Percentiles rank a stretch among this genome's conserved stretches.
Evolutionary conservation across 83 land plant genomes (phyloP).

Genomic region (Thuja plicata): DNA sequence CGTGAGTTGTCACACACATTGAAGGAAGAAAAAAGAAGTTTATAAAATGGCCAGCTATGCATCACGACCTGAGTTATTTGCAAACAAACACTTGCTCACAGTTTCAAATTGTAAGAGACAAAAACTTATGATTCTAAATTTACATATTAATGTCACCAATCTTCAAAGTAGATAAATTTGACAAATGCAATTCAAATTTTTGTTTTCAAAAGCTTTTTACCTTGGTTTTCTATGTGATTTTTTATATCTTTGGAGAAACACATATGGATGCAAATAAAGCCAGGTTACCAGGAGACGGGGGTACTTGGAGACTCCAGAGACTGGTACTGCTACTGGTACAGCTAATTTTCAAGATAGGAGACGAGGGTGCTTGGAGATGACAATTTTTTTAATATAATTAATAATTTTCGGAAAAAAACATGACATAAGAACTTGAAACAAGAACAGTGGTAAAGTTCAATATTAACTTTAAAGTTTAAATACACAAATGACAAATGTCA

Average conservation of each 20-base stretch:
- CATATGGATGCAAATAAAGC: not conserved
- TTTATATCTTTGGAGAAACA: not conserved
- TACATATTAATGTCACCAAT: not conserved
- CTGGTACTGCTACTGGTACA: too few species aligned
- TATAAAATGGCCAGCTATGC: not conserved
- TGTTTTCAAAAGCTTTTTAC: not conserved
- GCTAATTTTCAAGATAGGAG: too few species aligned
- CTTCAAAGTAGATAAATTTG: not conserved
- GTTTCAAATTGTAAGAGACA: not conserved
- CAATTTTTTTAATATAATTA: too few species aligned
- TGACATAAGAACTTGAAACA: too few species aligned
- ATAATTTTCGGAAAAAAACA: too few species aligned
- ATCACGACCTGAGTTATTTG: not conserved
- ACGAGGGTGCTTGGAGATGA: too few species aligned
- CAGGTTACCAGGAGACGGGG: too few species aligned
- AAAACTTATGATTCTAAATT: not conserved
- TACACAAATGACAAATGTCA: too few species aligned
- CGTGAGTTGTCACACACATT: not conserved
- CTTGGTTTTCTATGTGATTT: not conserved
- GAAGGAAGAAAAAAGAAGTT: too few species aligned
- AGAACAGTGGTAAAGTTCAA: too few species aligned
- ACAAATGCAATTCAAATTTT: not conserved
- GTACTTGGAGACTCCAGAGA: too few species aligned
- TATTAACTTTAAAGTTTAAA: too few species aligned
- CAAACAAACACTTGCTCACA: not conserved